Evolutionary conservation across 176 grass and related monocot genomes (phyloP).

Genomic region (Rhynchospora pubera): DNA sequence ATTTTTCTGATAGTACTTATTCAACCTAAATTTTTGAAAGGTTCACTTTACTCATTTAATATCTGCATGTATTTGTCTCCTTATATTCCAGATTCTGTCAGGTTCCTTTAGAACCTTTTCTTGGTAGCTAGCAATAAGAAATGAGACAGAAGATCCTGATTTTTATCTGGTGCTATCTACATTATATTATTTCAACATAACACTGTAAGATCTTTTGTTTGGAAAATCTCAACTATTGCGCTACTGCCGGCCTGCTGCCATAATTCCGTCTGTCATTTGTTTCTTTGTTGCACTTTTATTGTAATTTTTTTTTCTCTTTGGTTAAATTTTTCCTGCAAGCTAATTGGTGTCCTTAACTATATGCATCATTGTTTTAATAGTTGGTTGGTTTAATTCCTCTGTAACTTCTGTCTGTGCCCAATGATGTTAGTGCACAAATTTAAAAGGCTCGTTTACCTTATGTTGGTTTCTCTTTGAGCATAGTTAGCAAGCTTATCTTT

Average conservation of each 20-base stretch:
- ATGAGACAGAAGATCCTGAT: not conserved
- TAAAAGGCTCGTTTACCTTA: not conserved
- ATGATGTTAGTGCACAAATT: not conserved
- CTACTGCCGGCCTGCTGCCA: not conserved
- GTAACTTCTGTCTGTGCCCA: not conserved
- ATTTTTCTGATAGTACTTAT: not conserved
- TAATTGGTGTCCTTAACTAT: too few relatives aligned
- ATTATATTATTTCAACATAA: not conserved
- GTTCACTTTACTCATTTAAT: not conserved
- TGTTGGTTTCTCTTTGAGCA: not conserved
- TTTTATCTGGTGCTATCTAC: not conserved
- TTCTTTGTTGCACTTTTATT: too few relatives aligned
- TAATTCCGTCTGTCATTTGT: too few relatives aligned
- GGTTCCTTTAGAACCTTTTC: not conserved
- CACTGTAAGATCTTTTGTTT: not conserved
- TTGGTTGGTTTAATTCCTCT: too few relatives aligned
- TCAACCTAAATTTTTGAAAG: not conserved
- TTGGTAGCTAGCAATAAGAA: not conserved
- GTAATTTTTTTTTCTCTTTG: too few relatives aligned
- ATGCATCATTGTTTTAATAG: too few relatives aligned
- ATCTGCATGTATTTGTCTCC: not conserved
- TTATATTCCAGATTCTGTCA: too few relatives aligned
- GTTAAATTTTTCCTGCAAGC: too few relatives aligned
- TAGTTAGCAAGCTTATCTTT: not conserved
- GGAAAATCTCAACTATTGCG: not conserved